These are phyloP conservation scores for Golovinomyces cichoracearum DNA, from an alignment of 2,329 filamentous ascomycete genomes.

Conservation along the genomic window DNA sequence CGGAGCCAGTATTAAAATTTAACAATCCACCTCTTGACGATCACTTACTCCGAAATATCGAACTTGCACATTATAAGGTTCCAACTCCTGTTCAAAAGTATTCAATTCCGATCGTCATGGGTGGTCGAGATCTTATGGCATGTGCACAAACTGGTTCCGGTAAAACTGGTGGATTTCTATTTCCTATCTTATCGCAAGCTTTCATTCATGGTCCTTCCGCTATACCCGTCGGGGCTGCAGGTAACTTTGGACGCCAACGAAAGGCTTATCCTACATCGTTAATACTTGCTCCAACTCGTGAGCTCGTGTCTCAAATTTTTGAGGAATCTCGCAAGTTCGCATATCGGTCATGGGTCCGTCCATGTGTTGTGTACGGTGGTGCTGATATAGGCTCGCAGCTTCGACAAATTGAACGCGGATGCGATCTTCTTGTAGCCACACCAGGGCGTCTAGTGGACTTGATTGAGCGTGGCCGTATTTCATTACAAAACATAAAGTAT, in stretches of 20 bases:
- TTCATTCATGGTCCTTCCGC: conserved; percentile 67
- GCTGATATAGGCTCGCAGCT: conserved; percentile 96
- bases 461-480: conserved; percentile 95
- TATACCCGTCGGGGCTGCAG: conserved; percentile 31
- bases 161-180: conserved; percentile 98
- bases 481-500: conserved; percentile 96
- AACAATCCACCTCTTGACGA: conserved; percentile 86
- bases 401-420: conserved; percentile 90
- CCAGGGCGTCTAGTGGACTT: conserved; percentile 92
- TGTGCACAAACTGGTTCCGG: conserved; percentile 98
- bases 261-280: conserved; percentile 94
- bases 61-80: conserved; percentile 77
- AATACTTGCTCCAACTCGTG: conserved; percentile 87
- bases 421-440: conserved; percentile 88
- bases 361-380: conserved; percentile 96
- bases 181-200: conserved; percentile 95
- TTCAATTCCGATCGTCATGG: conserved; percentile 97
- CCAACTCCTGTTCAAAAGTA: conserved; percentile 98
- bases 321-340: conserved; percentile 95
- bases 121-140: conserved; percentile 93
- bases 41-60: conserved; percentile 79
- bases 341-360: conserved; percentile 95
- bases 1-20: conserved; percentile 74
- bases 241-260: conserved; percentile 72
- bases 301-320: conserved; percentile 95